These are phyloP conservation scores for Pyrus betulifolia DNA, from an alignment of 306 rosid genomes.

Conservation along the genomic window DNA sequence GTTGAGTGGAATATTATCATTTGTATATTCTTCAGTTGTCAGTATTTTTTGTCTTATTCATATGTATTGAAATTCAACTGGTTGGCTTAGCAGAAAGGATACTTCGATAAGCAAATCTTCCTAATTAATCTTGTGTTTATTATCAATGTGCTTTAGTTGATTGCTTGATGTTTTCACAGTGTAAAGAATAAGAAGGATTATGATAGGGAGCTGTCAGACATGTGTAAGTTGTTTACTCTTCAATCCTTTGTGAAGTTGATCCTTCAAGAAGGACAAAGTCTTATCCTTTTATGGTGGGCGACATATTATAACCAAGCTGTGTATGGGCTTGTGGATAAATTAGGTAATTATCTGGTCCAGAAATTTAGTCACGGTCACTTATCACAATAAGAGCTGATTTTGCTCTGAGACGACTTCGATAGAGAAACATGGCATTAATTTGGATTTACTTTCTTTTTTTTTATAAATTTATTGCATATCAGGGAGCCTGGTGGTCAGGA, in stretches of 20 bases:
- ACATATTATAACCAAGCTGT: slow-evolving; percentile 94
- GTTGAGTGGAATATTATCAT: not conserved
- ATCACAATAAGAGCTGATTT: not conserved
- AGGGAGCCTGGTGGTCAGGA: slow-evolving; percentile 95
- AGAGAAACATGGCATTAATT: not conserved
- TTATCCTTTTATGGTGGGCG: slow-evolving; percentile 89
- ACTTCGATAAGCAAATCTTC: not conserved
- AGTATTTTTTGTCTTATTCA: not conserved
- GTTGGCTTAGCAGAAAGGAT: not conserved
- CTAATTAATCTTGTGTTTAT: not conserved
- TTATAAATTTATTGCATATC: slow-evolving; percentile 23
- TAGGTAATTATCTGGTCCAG: slow-evolving; percentile 43
- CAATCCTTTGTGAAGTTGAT: slow-evolving; percentile 81
- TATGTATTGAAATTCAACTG: not conserved
- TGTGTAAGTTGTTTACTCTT: slow-evolving; percentile 76
- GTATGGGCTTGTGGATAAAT: slow-evolving; percentile 83
- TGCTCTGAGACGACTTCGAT: not conserved
- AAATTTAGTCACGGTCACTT: slow-evolving; percentile 9
- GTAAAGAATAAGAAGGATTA: slow-evolving; percentile 47
- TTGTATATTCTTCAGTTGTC: not conserved
- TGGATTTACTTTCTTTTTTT: not conserved
- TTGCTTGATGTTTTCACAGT: slow-evolving; percentile 38
- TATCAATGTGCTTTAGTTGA: slow-evolving; percentile 4
- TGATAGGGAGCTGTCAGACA: slow-evolving; percentile 71
- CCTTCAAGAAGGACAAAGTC: slow-evolving; percentile 98